Evolutionary conservation across 768 basidiomycete species (phyloP).

Genomic region (Tricholoma saponaceum): DNA sequence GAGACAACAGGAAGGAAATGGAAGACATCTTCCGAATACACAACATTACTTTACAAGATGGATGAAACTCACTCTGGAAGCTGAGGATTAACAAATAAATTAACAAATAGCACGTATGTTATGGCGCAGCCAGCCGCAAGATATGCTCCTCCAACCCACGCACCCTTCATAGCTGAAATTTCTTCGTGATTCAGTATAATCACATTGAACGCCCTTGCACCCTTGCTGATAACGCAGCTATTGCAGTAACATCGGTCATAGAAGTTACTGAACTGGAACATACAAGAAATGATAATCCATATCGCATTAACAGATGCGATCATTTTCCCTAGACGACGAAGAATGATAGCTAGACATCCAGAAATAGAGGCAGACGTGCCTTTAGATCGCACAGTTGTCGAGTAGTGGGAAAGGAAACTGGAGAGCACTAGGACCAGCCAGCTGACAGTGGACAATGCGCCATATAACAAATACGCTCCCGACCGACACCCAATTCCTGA

Average conservation of each 20-base stretch:
- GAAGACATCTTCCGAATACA: too few relatives aligned
- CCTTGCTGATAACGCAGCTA: conserved; percentile 25
- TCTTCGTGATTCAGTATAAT: conserved; percentile 18
- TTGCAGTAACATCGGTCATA: conserved; percentile 34
- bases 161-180: conserved; percentile 18
- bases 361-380: background rate
- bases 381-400: conserved; percentile 1
- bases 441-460: conserved; percentile 24
- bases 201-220: conserved; percentile 24
- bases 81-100: conserved; percentile 21
- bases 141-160: conserved; percentile 34
- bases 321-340: too few relatives aligned
- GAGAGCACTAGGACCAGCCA: conserved; percentile 28
- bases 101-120: conserved; percentile 24
- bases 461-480: conserved; percentile 27
- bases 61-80: background rate
- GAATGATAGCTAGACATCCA: conserved; percentile 13
- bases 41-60: too few relatives aligned
- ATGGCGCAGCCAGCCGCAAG: conserved; percentile 21
- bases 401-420: too few relatives aligned
- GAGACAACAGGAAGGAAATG: too few relatives aligned
- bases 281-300: conserved; percentile 24
- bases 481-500: conserved; percentile 31
- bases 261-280: too few relatives aligned
- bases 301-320: conserved; percentile 27